A percentile compares a stretch with the other conserved stretches of the same genome.
phyloP scores from a whole-genome alignment of 257 asterid genomes.

The Solanum dulcamara region DNA sequence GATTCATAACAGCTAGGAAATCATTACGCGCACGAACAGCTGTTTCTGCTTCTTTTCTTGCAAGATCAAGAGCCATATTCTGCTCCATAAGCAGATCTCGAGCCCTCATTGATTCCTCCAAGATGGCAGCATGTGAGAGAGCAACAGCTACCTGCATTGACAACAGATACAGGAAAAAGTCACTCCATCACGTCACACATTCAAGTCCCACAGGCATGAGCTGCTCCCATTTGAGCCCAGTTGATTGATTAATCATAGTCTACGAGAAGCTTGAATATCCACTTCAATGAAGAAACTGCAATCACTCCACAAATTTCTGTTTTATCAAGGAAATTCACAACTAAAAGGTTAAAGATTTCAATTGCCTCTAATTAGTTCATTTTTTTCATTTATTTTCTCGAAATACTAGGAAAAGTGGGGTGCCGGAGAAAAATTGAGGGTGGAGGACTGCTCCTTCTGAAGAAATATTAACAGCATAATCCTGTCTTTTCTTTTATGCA shows the following conservation, averaged over 20 bases:
- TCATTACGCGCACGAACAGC: slow-evolving; percentile 96
- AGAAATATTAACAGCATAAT: neutral
- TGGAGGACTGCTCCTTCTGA: neutral
- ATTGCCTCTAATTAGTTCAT: neutral
- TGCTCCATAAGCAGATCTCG: slow-evolving; percentile 91
- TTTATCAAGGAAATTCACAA: neutral
- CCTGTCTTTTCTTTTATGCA: neutral
- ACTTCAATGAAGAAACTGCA: neutral
- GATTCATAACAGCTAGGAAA: slow-evolving; percentile 97
- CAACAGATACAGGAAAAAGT: neutral
- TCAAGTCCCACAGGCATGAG: neutral
- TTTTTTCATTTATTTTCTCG: neutral
- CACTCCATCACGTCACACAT: neutral
- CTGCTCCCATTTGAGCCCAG: neutral
- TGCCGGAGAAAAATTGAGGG: neutral
- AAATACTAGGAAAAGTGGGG: neutral
- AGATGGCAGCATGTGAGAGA: slow-evolving; percentile 94
- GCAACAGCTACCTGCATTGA: slow-evolving; percentile 92
- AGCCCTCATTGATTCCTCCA: slow-evolving; percentile 98
- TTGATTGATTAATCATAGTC: neutral
- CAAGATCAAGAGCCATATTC: slow-evolving; percentile 81
- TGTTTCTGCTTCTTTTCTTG: slow-evolving; percentile 95
- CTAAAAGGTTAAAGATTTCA: neutral
- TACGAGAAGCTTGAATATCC: neutral
- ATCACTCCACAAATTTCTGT: neutral